Evolutionary conservation across 2,329 filamentous ascomycete species (phyloP), one percentile per base, ranked within the genome.

Genomic region (Anthostomella pinea): DNA sequence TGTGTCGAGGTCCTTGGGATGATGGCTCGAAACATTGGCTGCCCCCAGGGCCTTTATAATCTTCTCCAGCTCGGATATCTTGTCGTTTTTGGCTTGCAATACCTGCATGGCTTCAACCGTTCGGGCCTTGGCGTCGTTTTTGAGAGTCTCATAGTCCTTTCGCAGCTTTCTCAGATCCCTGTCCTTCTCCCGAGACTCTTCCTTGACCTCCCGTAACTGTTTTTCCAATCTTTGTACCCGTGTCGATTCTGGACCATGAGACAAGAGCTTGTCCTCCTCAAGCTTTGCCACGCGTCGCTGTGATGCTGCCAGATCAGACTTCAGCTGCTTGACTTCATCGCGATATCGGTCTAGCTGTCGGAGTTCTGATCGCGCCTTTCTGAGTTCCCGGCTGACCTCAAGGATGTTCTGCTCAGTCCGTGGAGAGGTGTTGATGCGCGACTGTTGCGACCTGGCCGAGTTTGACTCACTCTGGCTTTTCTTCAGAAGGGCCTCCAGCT

Each of bases 31-130:
- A 25, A 43, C 10, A 22, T 49, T 40, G 8, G 46, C 48, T 8
- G 43, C 51, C 50, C 72, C 73, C 3, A 79, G 57, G 1, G 58
- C 58, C 39, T 65, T 66, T 24, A 79, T 56, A 45, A 77, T 71
- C 46, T 70, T 73, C 56, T 74, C 75, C 6, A 82, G 66, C 27
- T 73, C 67, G 7, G 68, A 61, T 41, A 81, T 77, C 56, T 77
- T 77, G 24, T 68, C 64, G 40, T 80, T 75, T 37, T 77, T 76
- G 45, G 70, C 71, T 35, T 73, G 67, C 28, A 81, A 48, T 3
- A 80, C 73, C 11, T 70, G 66, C 48, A 73, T 69, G 4, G 73
- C 74, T 41, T 82, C 77, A 7, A 65, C 60, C n/a, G 76, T 71
- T 23, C 70, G 70, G 5, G 66, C 57, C 42, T 79, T 73, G 13